Evolutionary conservation across 805 yeast species (phyloP).

Genomic region (Hanseniaspora clermontiae): DNA sequence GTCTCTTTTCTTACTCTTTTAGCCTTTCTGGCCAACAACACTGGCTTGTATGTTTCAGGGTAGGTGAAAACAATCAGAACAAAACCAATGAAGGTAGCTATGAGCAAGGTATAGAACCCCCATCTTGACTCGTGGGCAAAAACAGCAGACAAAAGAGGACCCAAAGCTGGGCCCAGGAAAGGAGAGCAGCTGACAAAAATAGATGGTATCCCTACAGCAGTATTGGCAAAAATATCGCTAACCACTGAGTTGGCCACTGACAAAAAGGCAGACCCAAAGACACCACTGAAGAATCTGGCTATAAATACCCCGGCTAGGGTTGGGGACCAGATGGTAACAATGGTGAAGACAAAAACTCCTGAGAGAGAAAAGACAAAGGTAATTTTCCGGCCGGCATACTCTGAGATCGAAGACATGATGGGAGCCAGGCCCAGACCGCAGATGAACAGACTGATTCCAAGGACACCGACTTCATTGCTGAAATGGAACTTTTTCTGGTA

Average conservation of each 20-base stretch:
- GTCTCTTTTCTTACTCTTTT: constrained; percentile 38
- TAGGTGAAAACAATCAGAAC: constrained; percentile 33
- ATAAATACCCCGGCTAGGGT: constrained; percentile 53
- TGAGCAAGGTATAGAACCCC: constrained; percentile 52
- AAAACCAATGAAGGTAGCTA: constrained; percentile 49
- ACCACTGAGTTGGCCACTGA: constrained; percentile 68
- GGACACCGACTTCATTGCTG: constrained; percentile 42
- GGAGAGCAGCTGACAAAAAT: constrained; percentile 53
- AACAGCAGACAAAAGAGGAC: constrained; percentile 52
- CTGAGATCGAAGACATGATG: constrained; percentile 55
- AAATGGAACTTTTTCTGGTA: constrained; percentile 37
- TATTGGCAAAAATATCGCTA: constrained; percentile 53
- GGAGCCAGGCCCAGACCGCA: constrained; percentile 62
- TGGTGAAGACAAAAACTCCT: constrained; percentile 47
- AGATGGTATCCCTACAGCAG: constrained; percentile 56
- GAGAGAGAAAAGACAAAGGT: constrained; percentile 50
- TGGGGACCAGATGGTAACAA: constrained; percentile 42
- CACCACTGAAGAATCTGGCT: constrained; percentile 55
- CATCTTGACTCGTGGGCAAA: constrained; percentile 48
- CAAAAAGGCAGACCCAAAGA: constrained; percentile 63
- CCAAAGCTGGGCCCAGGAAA: constrained; percentile 56
- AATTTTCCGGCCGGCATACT: constrained; percentile 47
- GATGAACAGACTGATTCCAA: constrained; percentile 53
- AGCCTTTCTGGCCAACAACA: constrained; percentile 41
- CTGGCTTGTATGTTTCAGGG: constrained; percentile 56